Evolutionary conservation across 2,329 filamentous ascomycete species (phyloP).

Genomic region (Fusarium compactum): DNA sequence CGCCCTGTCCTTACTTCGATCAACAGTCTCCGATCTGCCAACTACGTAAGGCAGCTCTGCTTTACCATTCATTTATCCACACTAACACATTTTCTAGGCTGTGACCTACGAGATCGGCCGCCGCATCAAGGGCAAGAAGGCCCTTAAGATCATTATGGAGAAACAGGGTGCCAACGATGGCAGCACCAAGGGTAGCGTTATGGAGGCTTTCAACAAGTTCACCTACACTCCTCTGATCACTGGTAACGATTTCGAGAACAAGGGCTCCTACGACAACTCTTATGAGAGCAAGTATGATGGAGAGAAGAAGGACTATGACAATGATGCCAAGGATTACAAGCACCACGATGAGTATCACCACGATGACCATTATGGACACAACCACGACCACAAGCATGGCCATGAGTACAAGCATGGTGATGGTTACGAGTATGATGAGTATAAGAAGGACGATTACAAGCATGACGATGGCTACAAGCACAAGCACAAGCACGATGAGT

Average conservation of each 20-base stretch:
- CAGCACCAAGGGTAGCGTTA: conserved; percentile 45
- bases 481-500: conserved; percentile 2
- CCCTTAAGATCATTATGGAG: conserved; percentile 44
- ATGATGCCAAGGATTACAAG: conserved; percentile 5
- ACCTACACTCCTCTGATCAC: conserved; percentile 47
- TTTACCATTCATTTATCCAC: background rate
- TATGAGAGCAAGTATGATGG: conserved; percentile 1
- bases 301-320: background rate
- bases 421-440: background rate
- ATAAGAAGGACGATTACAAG: background rate
- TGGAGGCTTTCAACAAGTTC: conserved; percentile 46
- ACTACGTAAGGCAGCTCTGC: conserved; percentile 32
- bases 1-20: conserved; percentile 47
- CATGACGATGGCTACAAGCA: conserved; percentile 1
- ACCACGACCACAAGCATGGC: background rate
- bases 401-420: conserved; percentile 14
- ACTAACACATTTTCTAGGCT: conserved; percentile 32
- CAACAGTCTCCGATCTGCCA: conserved; percentile 48
- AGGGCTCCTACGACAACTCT: conserved; percentile 10
- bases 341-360: conserved; percentile 21
- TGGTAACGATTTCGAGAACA: conserved; percentile 47
- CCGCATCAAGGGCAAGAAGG: conserved; percentile 45
- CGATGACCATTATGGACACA: too few relatives aligned
- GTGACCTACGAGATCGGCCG: conserved; percentile 47
- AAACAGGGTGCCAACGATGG: conserved; percentile 50